Base-by-base conservation (phyloP, 345 rosid genomes). In the Durio zibethinus region DNA sequence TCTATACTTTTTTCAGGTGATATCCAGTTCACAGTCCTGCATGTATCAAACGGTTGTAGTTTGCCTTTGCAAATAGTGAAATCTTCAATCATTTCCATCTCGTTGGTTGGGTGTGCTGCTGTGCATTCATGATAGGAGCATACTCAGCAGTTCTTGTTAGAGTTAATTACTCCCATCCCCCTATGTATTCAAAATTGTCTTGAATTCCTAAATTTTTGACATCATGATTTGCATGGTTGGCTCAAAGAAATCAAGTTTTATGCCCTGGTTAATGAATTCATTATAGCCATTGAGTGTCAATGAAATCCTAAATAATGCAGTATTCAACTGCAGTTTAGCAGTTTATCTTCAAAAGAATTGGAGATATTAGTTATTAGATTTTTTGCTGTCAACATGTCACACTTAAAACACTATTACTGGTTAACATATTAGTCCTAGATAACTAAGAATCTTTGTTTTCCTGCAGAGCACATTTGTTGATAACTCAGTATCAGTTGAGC, bases 381-480 rank as follows among this genome's bases (percentile, higher is more conserved):
- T 72, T 35, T 25, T 54, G 35, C 15, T 59, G 10, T 63, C 25
- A 61, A 38, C 18, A 10, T 53, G 50, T 40, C 33, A 29, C 10
- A 7, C 12, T 54, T 54, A 54, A 21, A n/a, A 21, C 2, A 54
- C 60, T 54, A 60, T 59, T 42, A 18, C 70, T 38, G 33, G 6
- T 40, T 31, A 18, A 71, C 16, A 5, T 15, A 54, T 73, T 7
- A 38, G 2, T 20, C n/a, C 21, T 73, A 38, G 31, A 20, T 57
- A 38, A 21, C 65, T 56, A 21, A 54, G 29, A 52, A 33, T 29
- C 36, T 43, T 45, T 76, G 29, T 62, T 57, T 16, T 77, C 74
- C 21, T 74, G 73, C 86, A 96, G 98, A 89, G 98, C 85, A 96
- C 99, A 61, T 96, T 86, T 81, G 77, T 93, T 62, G 90, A 92